Base-by-base conservation (phyloP, 345 rosid genomes). In the Populus deltoides region DNA sequence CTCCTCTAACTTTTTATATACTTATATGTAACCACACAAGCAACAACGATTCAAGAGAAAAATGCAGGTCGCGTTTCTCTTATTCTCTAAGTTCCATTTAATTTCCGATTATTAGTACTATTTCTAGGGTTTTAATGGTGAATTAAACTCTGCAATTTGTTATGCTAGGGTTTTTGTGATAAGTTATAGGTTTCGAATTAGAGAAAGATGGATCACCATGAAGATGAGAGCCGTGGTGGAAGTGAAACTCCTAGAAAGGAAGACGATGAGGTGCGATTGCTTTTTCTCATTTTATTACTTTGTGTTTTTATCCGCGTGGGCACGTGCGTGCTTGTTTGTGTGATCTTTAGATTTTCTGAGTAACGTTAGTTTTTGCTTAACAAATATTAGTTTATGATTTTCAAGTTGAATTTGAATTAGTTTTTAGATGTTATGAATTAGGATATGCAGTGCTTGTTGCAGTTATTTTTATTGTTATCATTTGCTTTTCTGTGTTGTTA, bases 261-360 rank as follows among this genome's bases (percentile, higher is more conserved):
- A 86, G 91, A 90, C 57, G 93, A 87, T 70, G 97, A 91, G 97
- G 98, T 91, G 84, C 55, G 83, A 51, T 68, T 82, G 29, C 17
- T 47, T 29, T 13, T 33, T 31, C 3, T 11, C 5, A 3, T 2
- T 69, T 31, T 25, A 11, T 10, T 25, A 59, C 15, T 10, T n/a
- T 24, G 29, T 24, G 25, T n/a, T n/a, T 57, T 57, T 9, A n/a
- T n/a, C 29, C 4, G 65, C 5, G 27, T 59, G 65, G 17, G 51
- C 51, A 47, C 5, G 0, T 13, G 18, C 6, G 51, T 47, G 18
- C 18, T 47, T 47, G 51, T 47, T 13, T 47, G 17, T 47, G 51
- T 47, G 51, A 47, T 25, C 11, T 24, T 59, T 59, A 59, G 12
- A 59, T 8, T 59, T 24, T 59, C 16, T 1, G 65, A 59, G 8